phyloP scores from a whole-genome alignment of 1,284 basidiomycete species.

The Boletus smithii region DNA sequence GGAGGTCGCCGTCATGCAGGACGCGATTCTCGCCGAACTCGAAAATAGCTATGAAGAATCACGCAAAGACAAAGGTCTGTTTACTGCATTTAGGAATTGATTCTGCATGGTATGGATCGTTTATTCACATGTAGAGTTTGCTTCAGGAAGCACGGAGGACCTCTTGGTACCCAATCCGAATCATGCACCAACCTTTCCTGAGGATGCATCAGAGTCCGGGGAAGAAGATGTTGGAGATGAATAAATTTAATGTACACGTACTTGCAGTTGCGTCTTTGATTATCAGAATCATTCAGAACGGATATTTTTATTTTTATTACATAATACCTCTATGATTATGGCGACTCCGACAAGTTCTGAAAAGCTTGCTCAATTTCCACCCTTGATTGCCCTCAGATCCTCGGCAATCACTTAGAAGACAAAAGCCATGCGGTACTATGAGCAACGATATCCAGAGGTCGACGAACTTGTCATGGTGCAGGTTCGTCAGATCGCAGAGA shows the following conservation, averaged over 20 bases:
- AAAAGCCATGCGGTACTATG: conserved; percentile 71
- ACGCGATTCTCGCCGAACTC: conserved; percentile 71
- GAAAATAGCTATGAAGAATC: conserved; percentile 40
- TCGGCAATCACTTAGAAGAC: no score
- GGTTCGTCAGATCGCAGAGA: conserved; percentile 98
- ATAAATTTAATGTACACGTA: not conserved
- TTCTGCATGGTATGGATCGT: not conserved
- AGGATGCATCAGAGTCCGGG: conserved; percentile 8
- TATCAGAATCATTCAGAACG: no score
- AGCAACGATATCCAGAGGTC: conserved; percentile 80
- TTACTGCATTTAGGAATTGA: not conserved
- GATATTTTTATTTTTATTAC: no score
- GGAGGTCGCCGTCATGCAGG: conserved; percentile 67
- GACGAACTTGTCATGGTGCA: conserved; percentile 99
- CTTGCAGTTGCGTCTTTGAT: no score
- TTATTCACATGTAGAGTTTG: conserved; percentile 8
- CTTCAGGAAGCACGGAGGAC: conserved; percentile 22
- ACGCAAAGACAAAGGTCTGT: conserved; percentile 23
- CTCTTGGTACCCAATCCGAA: conserved; percentile 34
- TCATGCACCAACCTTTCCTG: conserved; percentile 13
- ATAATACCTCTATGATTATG: no score
- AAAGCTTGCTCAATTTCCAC: not conserved
- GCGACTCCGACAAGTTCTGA: no score
- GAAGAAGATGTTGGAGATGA: conserved; percentile 18
- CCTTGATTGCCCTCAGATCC: not conserved